Evolutionary conservation across 129 eudicot species (phyloP), one percentile per base, ranked within the genome.

Genomic region (Flaveria trinervia): DNA sequence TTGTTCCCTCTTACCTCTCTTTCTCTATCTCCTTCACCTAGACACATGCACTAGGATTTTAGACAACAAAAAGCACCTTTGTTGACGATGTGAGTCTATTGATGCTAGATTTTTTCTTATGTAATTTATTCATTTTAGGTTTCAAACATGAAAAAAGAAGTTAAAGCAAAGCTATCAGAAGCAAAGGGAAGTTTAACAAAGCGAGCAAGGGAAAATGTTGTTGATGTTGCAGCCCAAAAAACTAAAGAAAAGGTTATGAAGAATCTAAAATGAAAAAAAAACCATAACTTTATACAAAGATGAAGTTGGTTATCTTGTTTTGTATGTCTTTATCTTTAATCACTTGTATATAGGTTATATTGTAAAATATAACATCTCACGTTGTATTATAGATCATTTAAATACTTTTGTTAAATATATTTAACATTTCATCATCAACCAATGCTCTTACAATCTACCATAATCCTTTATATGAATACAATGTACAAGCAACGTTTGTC

Each of bases 161-260:
- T 85, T 18, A 74, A 59, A 9, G 76, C 65, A 51, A 78, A 85
- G 44, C 9, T 82, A 57, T 45, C 77, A 1, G 86, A 80, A 15
- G 80, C 85, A 59, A 70, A 83, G 6, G 71, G 59, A 8, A 56
- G 30, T 11, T 66, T 85, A 44, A 41, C 36, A 44, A 81, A 75
- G 8, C 66, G 80, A 5, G 79, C 83, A 46, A 75, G 80, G 52
- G 89, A 85, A 59, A 76, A 84, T 22, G 68, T 76, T 0, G 65
- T 82, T 9, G 79, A 80, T 7, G 79, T 76, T 59, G 86, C 76
- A 2, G 77, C 86, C 3, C 77, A 84, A 55, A 74, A 68, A 15
- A 77, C 83, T 48, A 85, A 80, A 71, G 85, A 83, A 26, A 61
- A 75, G 43, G 80, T 72, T 18, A 54, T 52, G 9, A 78, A 74